These are phyloP conservation scores for Cryptococcus sp. DNA, from an alignment of 1,284 basidiomycete genomes.

Conservation along the genomic window DNA sequence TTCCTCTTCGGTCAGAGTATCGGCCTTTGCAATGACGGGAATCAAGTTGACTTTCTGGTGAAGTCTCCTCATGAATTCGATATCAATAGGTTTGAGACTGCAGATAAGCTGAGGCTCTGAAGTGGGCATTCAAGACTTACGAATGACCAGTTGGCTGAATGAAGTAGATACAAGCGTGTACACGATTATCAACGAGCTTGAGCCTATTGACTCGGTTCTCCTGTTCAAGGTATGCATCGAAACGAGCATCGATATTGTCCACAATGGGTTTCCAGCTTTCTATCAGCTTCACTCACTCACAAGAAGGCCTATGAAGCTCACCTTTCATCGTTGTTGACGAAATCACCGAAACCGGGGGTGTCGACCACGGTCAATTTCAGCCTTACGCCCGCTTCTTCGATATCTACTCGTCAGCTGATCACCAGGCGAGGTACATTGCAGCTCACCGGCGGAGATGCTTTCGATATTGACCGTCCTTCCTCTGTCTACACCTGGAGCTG, in stretches of 20 bases:
- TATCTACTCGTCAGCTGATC: conserved; percentile 58
- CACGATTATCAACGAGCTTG: conserved; percentile 50
- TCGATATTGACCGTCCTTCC: conserved; percentile 92
- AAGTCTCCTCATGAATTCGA: conserved; percentile 94
- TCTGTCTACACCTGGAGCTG: conserved; percentile 76
- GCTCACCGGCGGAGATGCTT: conserved; percentile 87
- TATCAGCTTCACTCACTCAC: background rate
- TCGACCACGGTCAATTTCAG: conserved; percentile 96
- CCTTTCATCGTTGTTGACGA: conserved; percentile 96
- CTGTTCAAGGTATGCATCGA: conserved; percentile 93
- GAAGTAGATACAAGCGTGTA: conserved; percentile 81
- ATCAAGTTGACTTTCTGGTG: conserved; percentile 97
- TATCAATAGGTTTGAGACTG: conserved; percentile 91
- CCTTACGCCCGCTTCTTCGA: conserved; percentile 93
- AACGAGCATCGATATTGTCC: conserved; percentile 93
- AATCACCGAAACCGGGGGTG: conserved; percentile 93
- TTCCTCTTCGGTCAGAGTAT: conserved; percentile 94
- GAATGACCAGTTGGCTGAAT: conserved; percentile 96
- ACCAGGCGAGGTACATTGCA: background rate
- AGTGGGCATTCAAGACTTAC: conserved; percentile 53
- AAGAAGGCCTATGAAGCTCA: conserved; percentile 40
- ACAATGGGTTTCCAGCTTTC: conserved; percentile 92
- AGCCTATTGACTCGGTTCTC: conserved; percentile 88
- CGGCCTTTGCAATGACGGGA: conserved; percentile 92
- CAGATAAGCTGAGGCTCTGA: conserved; percentile 3